phyloP scores from a whole-genome alignment of 2,329 filamentous ascomycete species.

The Nothophoma quercina region DNA sequence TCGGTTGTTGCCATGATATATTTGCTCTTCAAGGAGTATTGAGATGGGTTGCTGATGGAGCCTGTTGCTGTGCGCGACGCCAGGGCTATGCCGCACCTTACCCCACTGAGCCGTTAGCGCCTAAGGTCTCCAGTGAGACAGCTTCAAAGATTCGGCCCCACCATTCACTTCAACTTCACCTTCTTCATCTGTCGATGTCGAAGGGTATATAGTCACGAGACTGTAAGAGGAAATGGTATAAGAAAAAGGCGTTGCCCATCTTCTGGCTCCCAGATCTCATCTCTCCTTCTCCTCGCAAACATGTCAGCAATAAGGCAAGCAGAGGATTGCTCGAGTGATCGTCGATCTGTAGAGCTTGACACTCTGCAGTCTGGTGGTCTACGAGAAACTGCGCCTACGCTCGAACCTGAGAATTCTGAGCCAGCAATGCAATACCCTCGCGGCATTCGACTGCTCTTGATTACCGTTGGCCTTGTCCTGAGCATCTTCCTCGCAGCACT shows the following conservation, averaged over 20 bases:
- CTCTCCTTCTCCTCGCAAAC: neutral
- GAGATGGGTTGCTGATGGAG: too few species aligned
- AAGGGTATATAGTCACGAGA: conserved; percentile 3
- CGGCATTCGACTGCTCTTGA: conserved; percentile 32
- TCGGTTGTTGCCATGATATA: too few species aligned
- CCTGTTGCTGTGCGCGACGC: neutral
- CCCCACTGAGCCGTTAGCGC: neutral
- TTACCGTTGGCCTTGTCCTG: conserved; percentile 39
- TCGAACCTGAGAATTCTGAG: neutral
- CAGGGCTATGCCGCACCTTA: neutral
- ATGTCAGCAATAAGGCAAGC: conserved; percentile 3
- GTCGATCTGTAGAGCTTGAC: conserved; percentile 3
- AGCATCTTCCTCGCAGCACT: conserved; percentile 39
- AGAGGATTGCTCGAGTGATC: neutral
- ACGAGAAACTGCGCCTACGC: neutral
- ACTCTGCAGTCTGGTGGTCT: neutral
- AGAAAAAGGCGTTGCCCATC: neutral
- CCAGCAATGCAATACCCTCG: conserved; percentile 21
- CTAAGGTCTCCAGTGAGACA: neutral
- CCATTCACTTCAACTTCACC: neutral
- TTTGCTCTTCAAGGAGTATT: too few species aligned
- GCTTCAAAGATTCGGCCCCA: neutral
- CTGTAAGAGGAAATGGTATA: neutral
- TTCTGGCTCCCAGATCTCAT: neutral
- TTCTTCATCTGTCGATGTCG: neutral